Conservation (phyloP, 2,329 filamentous ascomycete species). For the Aspergillus amoenus region DNA sequence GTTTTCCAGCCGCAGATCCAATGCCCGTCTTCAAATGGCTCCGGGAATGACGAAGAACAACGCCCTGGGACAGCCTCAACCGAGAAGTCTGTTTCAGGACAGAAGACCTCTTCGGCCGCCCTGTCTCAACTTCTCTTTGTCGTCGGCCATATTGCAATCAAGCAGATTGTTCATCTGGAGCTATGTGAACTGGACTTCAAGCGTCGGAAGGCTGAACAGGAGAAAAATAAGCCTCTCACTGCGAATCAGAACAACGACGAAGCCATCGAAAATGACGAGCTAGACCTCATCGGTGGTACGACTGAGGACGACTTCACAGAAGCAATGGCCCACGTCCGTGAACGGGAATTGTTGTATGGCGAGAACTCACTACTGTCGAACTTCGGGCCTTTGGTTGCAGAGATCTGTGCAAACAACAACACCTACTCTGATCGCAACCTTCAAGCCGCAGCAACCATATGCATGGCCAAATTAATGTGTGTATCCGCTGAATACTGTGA, state of each 20-base stretch:
- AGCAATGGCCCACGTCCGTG: constrained; percentile 78
- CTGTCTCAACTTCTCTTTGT: constrained; percentile 92
- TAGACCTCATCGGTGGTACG: constrained; percentile 95
- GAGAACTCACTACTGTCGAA: constrained; percentile 79
- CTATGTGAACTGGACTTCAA: constrained; percentile 98
- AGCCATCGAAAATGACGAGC: constrained; percentile 74
- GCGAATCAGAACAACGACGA: constrained; percentile 52
- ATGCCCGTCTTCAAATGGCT: constrained; percentile 27
- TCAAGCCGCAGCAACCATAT: constrained; percentile 89
- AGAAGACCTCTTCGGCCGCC: constrained; percentile 66
- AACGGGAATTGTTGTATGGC: constrained; percentile 80
- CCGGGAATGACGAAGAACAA: constrained; percentile 32
- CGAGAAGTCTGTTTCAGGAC: constrained; percentile 47
- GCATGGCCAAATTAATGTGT: constrained; percentile 97
- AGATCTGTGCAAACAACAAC: constrained; percentile 94
- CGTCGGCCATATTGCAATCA: constrained; percentile 94
- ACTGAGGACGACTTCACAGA: constrained; percentile 93
- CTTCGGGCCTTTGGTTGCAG: constrained; percentile 87
- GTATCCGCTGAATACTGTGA: constrained; percentile 97
- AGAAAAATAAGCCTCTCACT: constrained; percentile 48
- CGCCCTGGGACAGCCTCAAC: constrained; percentile 34
- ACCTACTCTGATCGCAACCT: constrained; percentile 85
- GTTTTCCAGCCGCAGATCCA: constrained; percentile 63
- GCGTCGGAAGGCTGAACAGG: constrained; percentile 68
- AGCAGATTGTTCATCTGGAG: constrained; percentile 97